Evolutionary conservation across 345 rosid genomes (phyloP).

Genomic region (Lepidium sativum): DNA sequence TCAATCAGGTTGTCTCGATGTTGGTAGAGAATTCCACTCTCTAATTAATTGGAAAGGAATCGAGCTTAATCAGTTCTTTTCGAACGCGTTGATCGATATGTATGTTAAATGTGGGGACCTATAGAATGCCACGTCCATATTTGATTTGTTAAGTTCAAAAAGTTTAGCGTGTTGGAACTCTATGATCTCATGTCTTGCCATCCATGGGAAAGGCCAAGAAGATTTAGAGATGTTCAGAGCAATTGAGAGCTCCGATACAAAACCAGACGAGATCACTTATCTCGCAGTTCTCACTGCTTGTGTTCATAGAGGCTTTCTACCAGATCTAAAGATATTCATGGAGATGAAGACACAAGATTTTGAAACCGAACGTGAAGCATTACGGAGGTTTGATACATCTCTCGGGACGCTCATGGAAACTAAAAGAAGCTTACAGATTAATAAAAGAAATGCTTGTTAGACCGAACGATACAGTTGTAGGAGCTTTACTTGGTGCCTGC

Average conservation of each 20-base stretch:
- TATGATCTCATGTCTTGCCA: constrained; percentile 58
- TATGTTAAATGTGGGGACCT: constrained; percentile 76
- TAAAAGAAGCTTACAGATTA: constrained; percentile 52
- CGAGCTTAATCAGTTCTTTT: constrained; percentile 46
- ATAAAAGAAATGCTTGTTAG: constrained; percentile 52
- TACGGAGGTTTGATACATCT: constrained; percentile 73
- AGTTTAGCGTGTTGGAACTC: constrained; percentile 65
- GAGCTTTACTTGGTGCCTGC: constrained; percentile 69
- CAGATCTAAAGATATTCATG: constrained; percentile 53
- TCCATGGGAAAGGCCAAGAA: constrained; percentile 47
- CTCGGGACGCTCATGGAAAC: constrained; percentile 55
- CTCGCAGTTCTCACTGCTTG: constrained; percentile 57
- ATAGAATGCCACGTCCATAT: constrained; percentile 40
- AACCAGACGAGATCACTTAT: constrained; percentile 54
- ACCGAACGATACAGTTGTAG: constrained; percentile 65
- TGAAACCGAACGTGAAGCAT: constrained; percentile 45
- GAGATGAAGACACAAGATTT: constrained; percentile 40
- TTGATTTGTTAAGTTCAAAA: constrained; percentile 37
- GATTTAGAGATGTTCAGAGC: constrained; percentile 51
- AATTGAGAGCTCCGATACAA: constrained; percentile 38
- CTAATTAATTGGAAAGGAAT: constrained; percentile 32
- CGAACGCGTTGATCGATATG: constrained; percentile 59
- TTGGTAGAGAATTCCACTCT: constrained; percentile 53
- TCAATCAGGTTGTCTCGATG: constrained; percentile 46
- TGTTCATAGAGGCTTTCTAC: constrained; percentile 56